A percentile compares a stretch with the other conserved stretches of the same genome.
These are phyloP conservation scores for Murraya koenigii DNA, from an alignment of 345 rosid species.

Conservation along the genomic window DNA sequence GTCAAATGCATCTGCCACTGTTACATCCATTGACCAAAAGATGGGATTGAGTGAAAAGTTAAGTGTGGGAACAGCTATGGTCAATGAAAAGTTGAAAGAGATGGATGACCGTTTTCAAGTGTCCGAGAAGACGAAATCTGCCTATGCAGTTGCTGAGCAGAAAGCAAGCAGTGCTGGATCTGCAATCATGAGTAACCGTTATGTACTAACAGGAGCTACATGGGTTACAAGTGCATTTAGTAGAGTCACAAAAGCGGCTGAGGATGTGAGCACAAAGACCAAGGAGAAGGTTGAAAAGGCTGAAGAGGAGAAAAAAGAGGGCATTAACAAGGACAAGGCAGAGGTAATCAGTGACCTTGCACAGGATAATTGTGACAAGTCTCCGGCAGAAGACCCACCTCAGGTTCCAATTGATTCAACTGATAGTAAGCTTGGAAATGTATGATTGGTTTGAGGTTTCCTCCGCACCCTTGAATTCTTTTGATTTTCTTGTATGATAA, in stretches of 20 bases:
- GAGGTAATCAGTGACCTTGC: conserved; percentile 14
- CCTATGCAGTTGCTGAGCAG: conserved; percentile 40
- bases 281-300: conserved; percentile 41
- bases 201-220: conserved; percentile 35
- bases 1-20: conserved; percentile 45
- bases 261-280: conserved; percentile 37
- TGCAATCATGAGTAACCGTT: conserved; percentile 37
- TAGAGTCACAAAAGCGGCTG: conserved; percentile 39
- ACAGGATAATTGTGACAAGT: conserved; percentile 8
- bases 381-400: conserved; percentile 21
- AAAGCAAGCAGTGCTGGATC: conserved; percentile 38
- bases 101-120: conserved; percentile 41
- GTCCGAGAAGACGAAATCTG: conserved; percentile 37
- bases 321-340: conserved; percentile 13
- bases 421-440: conserved; percentile 23
- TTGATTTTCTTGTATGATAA: neutral
- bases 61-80: conserved; percentile 32
- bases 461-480: neutral
- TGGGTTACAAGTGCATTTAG: conserved; percentile 45
- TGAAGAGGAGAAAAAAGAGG: conserved; percentile 33
- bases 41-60: conserved; percentile 42
- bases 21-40: conserved; percentile 36
- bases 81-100: conserved; percentile 43
- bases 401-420: conserved; percentile 22
- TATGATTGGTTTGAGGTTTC: conserved; percentile 14